Percentiles rank a stretch among this genome's conserved stretches.
Conservation (phyloP, 768 basidiomycete genomes). For the Galerina marginata region DNA sequence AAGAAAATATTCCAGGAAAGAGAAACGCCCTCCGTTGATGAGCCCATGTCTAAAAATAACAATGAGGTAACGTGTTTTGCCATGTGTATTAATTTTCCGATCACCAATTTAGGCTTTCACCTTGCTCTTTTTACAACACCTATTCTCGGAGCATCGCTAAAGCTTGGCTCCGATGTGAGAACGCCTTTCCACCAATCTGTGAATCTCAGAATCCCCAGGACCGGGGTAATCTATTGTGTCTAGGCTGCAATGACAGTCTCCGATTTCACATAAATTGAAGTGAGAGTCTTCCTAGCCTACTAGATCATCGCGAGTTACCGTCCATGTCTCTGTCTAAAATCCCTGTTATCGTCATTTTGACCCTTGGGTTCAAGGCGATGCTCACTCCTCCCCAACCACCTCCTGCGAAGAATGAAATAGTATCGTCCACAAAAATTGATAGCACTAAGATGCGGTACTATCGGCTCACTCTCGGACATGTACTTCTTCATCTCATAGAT, state of each 20-base stretch:
- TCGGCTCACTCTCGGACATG: slow-evolving; percentile 8
- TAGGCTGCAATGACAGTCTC: not conserved
- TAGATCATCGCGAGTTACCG: not conserved
- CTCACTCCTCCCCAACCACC: slow-evolving; percentile 19
- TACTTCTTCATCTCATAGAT: not conserved
- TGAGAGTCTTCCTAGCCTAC: not conserved
- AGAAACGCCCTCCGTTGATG: too few species aligned
- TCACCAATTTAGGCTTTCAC: too few species aligned
- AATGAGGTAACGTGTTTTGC: too few species aligned
- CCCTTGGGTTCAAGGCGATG: slow-evolving; percentile 9
- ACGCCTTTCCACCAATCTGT: too few species aligned
- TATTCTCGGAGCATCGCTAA: too few species aligned
- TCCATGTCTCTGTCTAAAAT: slow-evolving; percentile 21
- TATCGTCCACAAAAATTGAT: slow-evolving; percentile 11
- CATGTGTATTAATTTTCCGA: too few species aligned
- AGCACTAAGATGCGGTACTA: not conserved
- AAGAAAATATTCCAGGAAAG: too few species aligned
- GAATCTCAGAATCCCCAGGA: too few species aligned
- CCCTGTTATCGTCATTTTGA: slow-evolving; percentile 17
- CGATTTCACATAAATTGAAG: not conserved
- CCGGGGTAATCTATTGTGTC: not conserved
- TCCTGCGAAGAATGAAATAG: slow-evolving; percentile 12
- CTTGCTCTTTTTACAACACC: too few species aligned
- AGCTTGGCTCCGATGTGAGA: too few species aligned
- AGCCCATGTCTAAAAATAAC: too few species aligned